Evolutionary conservation across 2,329 filamentous ascomycete species (phyloP).

Genomic region (Colletotrichum trifolii): DNA sequence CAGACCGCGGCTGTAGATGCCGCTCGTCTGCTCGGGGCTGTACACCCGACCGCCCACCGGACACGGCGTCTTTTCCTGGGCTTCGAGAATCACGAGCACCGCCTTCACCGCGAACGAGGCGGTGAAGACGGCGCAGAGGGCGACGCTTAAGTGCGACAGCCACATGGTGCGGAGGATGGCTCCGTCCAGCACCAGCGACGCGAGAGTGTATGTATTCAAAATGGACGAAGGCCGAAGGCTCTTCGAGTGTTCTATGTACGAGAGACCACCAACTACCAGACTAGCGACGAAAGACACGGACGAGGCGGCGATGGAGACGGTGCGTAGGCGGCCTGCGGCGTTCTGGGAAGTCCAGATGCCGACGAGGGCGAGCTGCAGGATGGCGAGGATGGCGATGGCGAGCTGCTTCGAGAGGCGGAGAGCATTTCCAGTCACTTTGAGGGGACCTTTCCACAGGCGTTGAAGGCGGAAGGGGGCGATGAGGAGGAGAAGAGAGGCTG

Average conservation of each 20-base stretch:
- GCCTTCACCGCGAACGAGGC: slow-evolving; percentile 49
- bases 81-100: slow-evolving; percentile 50
- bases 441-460: slow-evolving; percentile 41
- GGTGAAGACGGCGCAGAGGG: slow-evolving; percentile 49
- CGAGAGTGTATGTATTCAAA: slow-evolving; percentile 46
- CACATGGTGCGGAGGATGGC: slow-evolving; percentile 50
- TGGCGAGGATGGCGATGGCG: slow-evolving; percentile 42
- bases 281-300: slow-evolving; percentile 47
- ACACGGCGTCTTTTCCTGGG: slow-evolving; percentile 49
- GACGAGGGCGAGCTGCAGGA: slow-evolving; percentile 47
- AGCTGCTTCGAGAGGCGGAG: slow-evolving; percentile 41
- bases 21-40: slow-evolving; percentile 52
- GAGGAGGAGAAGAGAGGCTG: slow-evolving; percentile 45
- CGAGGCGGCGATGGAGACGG: slow-evolving; percentile 45
- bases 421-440: slow-evolving; percentile 40
- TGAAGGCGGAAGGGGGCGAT: slow-evolving; percentile 46
- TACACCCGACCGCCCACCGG: slow-evolving; percentile 42
- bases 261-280: slow-evolving; percentile 47
- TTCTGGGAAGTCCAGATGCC: slow-evolving; percentile 44
- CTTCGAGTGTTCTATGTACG: slow-evolving; percentile 50
- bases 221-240: slow-evolving; percentile 47
- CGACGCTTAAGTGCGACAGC: slow-evolving; percentile 39
- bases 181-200: slow-evolving; percentile 47
- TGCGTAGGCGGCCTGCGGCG: slow-evolving; percentile 38
- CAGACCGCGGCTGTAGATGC: slow-evolving; percentile 48